Percentiles rank a stretch among this genome's conserved stretches.
Conservation (phyloP, 331 rosid species). For the Quercus tomentella region DNA sequence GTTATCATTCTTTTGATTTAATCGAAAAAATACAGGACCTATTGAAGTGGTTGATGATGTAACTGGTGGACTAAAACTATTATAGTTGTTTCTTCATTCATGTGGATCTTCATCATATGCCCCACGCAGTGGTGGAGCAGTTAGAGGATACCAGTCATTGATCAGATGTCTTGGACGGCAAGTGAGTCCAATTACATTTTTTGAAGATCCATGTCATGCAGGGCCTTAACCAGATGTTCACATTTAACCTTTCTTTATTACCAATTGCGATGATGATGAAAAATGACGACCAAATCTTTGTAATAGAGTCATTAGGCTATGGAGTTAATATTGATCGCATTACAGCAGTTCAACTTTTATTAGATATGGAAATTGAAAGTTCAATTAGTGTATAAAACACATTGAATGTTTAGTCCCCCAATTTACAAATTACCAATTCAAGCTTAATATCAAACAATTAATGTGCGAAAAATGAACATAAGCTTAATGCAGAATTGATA, state of each 20-base stretch:
- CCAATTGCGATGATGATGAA: not conserved
- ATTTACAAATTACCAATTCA: too few relatives aligned
- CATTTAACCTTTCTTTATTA: not conserved
- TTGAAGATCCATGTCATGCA: not conserved
- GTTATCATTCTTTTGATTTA: not conserved
- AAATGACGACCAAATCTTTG: not conserved
- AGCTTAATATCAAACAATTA: too few relatives aligned
- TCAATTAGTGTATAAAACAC: too few relatives aligned
- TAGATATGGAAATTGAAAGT: not conserved
- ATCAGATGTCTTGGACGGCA: not conserved
- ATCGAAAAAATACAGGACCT: conserved; percentile 60
- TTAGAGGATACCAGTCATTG: not conserved
- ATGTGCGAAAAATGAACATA: too few relatives aligned
- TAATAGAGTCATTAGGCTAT: not conserved
- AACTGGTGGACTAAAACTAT: conserved; percentile 86
- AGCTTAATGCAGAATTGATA: too few relatives aligned
- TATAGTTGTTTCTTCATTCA: conserved; percentile 34
- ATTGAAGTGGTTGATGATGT: conserved; percentile 93
- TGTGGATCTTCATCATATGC: not conserved
- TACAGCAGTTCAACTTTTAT: not conserved
- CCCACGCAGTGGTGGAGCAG: not conserved
- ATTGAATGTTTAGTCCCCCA: too few relatives aligned
- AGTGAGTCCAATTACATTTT: not conserved
- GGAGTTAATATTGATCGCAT: not conserved
- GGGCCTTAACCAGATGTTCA: not conserved